Conservation (phyloP, 2,329 filamentous ascomycete species). For the Graphilbum fragrans region DNA sequence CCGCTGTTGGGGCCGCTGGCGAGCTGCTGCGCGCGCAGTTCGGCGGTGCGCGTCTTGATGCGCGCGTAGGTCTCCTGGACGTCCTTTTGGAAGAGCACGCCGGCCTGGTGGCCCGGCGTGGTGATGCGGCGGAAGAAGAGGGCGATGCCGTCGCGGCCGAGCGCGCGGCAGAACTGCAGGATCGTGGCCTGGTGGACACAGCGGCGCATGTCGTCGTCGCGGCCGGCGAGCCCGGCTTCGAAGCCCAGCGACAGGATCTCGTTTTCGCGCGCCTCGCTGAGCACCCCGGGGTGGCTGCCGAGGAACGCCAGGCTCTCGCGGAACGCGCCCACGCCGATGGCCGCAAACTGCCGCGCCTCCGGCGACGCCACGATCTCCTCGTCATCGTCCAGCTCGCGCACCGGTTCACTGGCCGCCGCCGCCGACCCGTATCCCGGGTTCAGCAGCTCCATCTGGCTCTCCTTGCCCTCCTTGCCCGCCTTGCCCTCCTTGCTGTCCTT, state of each 20-base stretch:
- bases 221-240: constrained; percentile 55
- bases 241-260: constrained; percentile 86
- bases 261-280: constrained; percentile 75
- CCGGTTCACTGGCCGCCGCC: neutral
- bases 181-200: constrained; percentile 90
- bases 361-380: constrained; percentile 64
- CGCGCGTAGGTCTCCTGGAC: constrained; percentile 77
- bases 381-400: constrained; percentile 28
- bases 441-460: constrained; percentile 56
- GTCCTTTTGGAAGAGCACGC: constrained; percentile 84
- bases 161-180: constrained; percentile 84
- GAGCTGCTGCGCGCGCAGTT: constrained; percentile 46
- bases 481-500: constrained; percentile 33
- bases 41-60: constrained; percentile 64
- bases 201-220: constrained; percentile 65
- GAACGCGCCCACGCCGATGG: constrained; percentile 68
- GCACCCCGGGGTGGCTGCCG: constrained; percentile 61
- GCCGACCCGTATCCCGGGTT: constrained; percentile 47
- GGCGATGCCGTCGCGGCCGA: constrained; percentile 77
- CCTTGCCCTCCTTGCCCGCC: constrained; percentile 27
- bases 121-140: constrained; percentile 96
- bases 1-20: constrained; percentile 25
- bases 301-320: constrained; percentile 64
- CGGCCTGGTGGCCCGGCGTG: constrained; percentile 77
- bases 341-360: constrained; percentile 68